Evolutionary conservation across 129 eudicot genomes (phyloP).

Genomic region (Helianthus annuus): DNA sequence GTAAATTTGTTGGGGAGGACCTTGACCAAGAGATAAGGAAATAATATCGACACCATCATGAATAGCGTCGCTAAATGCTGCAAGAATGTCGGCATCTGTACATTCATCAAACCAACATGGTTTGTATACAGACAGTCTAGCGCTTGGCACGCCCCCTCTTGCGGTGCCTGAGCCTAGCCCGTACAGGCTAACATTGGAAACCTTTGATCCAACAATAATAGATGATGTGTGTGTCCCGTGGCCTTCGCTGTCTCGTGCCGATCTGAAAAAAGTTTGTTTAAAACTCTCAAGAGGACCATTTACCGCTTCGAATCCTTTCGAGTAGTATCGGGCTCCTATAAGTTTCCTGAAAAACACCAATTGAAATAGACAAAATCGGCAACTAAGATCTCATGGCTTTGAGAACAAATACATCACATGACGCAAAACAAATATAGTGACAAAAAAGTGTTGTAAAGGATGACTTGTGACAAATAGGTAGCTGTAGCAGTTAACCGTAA

Average conservation of each 20-base stretch:
- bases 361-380: no score
- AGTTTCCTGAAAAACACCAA: slow-evolving; percentile 48
- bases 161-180: slow-evolving; percentile 64
- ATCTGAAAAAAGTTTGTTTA: slow-evolving; percentile 44
- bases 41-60: slow-evolving; percentile 62
- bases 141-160: slow-evolving; percentile 68
- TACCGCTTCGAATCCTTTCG: slow-evolving; percentile 48
- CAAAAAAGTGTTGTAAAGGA: no score
- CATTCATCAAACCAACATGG: slow-evolving; percentile 61
- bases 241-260: slow-evolving; percentile 61
- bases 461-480: no score
- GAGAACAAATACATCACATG: no score
- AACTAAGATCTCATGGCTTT: no score
- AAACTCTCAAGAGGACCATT: slow-evolving; percentile 49
- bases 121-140: slow-evolving; percentile 68
- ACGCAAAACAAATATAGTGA: no score
- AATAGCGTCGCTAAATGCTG: slow-evolving; percentile 66
- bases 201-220: slow-evolving; percentile 62
- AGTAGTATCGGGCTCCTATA: slow-evolving; percentile 69
- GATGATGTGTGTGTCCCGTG: slow-evolving; percentile 74
- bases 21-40: slow-evolving; percentile 60
- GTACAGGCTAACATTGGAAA: slow-evolving; percentile 36
- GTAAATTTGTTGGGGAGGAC: slow-evolving; percentile 42
- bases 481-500: no score
- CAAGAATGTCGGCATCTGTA: slow-evolving; percentile 61